Evolutionary conservation across 345 rosid species (phyloP).

Genomic region (Erysimum cheiranthoides): DNA sequence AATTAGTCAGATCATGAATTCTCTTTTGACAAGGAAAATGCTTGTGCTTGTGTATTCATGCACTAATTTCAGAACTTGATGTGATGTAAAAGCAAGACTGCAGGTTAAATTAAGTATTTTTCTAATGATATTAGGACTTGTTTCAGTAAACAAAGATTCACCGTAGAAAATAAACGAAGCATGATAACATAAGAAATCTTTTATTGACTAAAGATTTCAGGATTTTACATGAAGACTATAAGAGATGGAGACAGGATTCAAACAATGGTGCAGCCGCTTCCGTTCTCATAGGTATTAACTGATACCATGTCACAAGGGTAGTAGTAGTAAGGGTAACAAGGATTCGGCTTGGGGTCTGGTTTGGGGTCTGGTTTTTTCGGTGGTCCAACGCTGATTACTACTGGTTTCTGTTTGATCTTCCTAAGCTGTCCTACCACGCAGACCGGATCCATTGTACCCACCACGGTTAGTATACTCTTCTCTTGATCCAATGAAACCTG

Average conservation of each 20-base stretch:
- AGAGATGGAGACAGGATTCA: constrained; percentile 30
- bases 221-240: constrained; percentile 26
- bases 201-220: not conserved
- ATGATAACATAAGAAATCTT: not conserved
- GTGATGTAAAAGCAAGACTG: constrained; percentile 22
- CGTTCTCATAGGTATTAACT: constrained; percentile 31
- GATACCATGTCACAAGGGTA: constrained; percentile 13
- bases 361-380: constrained; percentile 38
- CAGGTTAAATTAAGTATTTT: not conserved
- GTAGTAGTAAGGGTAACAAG: constrained; percentile 30
- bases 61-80: not conserved
- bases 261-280: constrained; percentile 44
- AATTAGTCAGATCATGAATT: constrained; percentile 19
- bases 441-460: constrained; percentile 47
- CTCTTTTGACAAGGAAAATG: constrained; percentile 13
- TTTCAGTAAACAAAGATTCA: constrained; percentile 13
- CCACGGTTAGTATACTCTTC: constrained; percentile 45
- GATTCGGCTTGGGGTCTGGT: constrained; percentile 3
- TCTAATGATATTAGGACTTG: constrained; percentile 20
- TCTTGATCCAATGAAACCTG: constrained; percentile 39
- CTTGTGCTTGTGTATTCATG: constrained; percentile 12
- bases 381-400: constrained; percentile 43
- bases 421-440: constrained; percentile 31
- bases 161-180: not conserved
- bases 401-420: constrained; percentile 43